These are phyloP conservation scores for Lathyrus sativus DNA, from an alignment of 306 rosid species.

Conservation along the genomic window DNA sequence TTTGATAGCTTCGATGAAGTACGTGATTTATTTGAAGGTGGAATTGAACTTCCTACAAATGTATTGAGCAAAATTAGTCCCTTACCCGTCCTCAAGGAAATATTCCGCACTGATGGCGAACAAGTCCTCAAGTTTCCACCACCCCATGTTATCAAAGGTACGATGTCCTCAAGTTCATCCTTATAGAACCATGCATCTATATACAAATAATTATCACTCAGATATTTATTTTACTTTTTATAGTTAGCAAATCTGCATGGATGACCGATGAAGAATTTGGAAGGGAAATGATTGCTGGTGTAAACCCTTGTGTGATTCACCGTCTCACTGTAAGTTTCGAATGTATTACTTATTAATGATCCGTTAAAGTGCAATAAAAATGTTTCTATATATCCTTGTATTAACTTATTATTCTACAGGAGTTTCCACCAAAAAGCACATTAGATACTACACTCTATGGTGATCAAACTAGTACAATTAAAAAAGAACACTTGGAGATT, in stretches of 20 bases:
- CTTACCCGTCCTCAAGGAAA: not conserved
- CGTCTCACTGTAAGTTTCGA: conserved; percentile 41
- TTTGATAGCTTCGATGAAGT: conserved; percentile 26
- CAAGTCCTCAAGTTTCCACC: conserved; percentile 24
- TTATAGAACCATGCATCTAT: not conserved
- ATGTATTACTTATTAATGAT: not conserved
- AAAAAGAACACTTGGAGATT: conserved; percentile 4
- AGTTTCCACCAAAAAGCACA: conserved; percentile 17
- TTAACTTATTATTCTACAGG: not conserved
- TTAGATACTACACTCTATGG: not conserved
- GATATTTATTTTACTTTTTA: not conserved
- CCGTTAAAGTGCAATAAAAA: not conserved
- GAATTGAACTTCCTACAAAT: conserved; percentile 3
- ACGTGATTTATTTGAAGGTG: conserved; percentile 14
- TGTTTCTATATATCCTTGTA: not conserved
- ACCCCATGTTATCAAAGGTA: conserved; percentile 15
- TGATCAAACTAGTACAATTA: conserved; percentile 4
- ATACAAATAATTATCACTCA: too few species aligned
- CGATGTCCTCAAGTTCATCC: too few species aligned
- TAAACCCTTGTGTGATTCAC: conserved; percentile 53
- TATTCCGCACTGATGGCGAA: conserved; percentile 10
- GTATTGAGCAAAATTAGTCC: conserved; percentile 1
- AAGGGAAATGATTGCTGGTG: conserved; percentile 71
- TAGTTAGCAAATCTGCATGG: conserved; percentile 52
- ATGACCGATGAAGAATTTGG: conserved; percentile 81